Percentiles rank a stretch among this genome's conserved stretches.
phyloP scores from a whole-genome alignment of 371 early-diverging fungal genomes.

The Capillidium rhysosporum region DNA sequence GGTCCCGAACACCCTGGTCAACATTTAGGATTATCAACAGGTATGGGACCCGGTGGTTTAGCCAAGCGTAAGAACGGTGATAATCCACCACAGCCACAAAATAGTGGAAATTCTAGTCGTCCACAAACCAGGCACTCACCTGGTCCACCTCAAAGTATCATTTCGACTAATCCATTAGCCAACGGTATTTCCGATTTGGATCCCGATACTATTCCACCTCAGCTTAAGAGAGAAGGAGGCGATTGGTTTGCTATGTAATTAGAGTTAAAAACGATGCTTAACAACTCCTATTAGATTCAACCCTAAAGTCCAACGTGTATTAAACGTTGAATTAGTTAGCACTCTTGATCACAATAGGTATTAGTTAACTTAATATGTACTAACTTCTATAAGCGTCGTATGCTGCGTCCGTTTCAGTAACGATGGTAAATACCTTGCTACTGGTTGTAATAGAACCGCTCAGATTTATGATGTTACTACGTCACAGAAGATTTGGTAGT shows the following conservation, averaged over 20 bases:
- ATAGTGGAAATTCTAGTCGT: neutral
- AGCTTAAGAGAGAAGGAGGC: conserved; percentile 64
- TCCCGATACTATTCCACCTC: conserved; percentile 55
- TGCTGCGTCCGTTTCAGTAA: conserved; percentile 91
- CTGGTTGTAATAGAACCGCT: conserved; percentile 84
- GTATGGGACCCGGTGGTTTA: neutral
- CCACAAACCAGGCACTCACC: conserved; percentile 1
- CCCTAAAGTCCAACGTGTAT: conserved; percentile 39
- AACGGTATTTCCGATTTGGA: conserved; percentile 60
- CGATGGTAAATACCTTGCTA: conserved; percentile 81
- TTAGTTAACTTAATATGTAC: neutral
- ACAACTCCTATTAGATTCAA: conserved; percentile 26
- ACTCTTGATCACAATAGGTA: conserved; percentile 59
- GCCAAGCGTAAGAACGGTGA: neutral
- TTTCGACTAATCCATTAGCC: conserved; percentile 11
- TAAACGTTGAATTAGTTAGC: conserved; percentile 69
- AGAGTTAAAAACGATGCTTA: neutral
- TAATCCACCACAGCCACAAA: neutral
- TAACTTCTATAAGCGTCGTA: conserved; percentile 44
- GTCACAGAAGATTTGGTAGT: conserved; percentile 46
- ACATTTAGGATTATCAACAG: neutral
- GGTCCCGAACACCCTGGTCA: neutral
- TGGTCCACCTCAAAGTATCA: conserved; percentile 5
- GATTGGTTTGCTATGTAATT: conserved; percentile 82
- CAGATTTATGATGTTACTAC: conserved; percentile 70